A percentile compares a stretch with the other conserved stretches of the same genome.
phyloP scores from a whole-genome alignment of 148 eudicot genomes.

The Beta vulgaris region DNA sequence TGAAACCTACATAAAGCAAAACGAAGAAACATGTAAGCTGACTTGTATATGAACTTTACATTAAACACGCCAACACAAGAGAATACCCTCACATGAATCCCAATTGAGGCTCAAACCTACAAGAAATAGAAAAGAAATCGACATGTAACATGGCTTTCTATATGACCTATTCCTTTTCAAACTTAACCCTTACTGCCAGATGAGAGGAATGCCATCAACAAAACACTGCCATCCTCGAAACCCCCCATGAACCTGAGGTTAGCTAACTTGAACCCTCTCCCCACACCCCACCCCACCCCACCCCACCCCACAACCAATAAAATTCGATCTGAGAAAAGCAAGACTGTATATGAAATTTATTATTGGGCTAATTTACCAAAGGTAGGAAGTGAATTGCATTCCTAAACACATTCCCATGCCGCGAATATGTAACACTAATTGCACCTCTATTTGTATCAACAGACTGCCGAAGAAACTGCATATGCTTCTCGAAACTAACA shows the following conservation, averaged over 20 bases:
- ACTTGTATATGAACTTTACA: neutral
- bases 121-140: conserved; percentile 6
- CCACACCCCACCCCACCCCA: too few species aligned
- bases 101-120: conserved; percentile 81
- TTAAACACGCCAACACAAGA: neutral
- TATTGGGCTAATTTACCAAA: too few species aligned
- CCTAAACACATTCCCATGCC: too few species aligned
- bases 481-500: neutral
- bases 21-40: neutral
- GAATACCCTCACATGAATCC: conserved; percentile 46
- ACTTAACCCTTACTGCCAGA: neutral
- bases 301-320: too few species aligned
- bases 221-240: neutral
- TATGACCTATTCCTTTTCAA: neutral
- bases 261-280: too few species aligned
- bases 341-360: too few species aligned
- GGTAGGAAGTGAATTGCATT: too few species aligned
- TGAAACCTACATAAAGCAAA: conserved; percentile 56
- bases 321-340: too few species aligned
- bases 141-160: neutral
- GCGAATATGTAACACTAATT: too few species aligned
- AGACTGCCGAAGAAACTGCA: neutral
- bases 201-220: neutral
- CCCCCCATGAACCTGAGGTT: neutral
- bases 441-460: too few species aligned